These are phyloP conservation scores for Powellomyces hirtus DNA, from an alignment of 192 early-diverging fungal genomes.

Conservation along the genomic window DNA sequence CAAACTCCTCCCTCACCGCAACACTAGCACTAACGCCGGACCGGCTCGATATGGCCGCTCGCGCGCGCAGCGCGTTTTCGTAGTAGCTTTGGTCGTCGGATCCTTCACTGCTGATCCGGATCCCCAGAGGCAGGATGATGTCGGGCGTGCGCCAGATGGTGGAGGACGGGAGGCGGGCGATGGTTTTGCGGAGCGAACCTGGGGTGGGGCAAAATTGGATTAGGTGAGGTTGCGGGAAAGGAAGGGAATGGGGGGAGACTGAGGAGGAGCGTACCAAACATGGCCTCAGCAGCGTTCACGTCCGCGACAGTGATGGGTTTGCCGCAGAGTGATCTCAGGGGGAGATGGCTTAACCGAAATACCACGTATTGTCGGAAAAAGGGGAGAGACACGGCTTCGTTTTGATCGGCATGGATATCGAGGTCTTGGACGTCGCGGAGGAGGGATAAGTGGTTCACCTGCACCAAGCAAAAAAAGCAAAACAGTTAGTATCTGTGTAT, in stretches of 20 bases:
- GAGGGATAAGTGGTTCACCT: constrained; percentile 29
- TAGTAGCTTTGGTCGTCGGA: not conserved
- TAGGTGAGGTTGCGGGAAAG: not conserved
- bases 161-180: not conserved
- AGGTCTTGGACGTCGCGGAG: constrained; percentile 18
- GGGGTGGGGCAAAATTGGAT: not conserved
- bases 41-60: not conserved
- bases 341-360: constrained; percentile 29
- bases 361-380: constrained; percentile 36
- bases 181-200: constrained; percentile 6
- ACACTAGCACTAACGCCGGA: not conserved
- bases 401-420: constrained; percentile 25
- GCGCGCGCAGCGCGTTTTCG: not conserved
- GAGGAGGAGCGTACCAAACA: constrained; percentile 24
- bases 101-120: not conserved
- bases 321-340: constrained; percentile 26
- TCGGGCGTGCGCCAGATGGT: not conserved
- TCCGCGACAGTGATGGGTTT: constrained; percentile 13
- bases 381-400: constrained; percentile 19
- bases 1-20: not conserved
- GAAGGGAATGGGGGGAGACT: not conserved
- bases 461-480: not conserved
- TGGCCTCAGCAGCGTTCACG: constrained; percentile 15
- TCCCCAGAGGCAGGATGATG: not conserved
- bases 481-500: too few species aligned